Conservation (phyloP, 75 land plant genomes). For the Adiantum capillusveneris region DNA sequence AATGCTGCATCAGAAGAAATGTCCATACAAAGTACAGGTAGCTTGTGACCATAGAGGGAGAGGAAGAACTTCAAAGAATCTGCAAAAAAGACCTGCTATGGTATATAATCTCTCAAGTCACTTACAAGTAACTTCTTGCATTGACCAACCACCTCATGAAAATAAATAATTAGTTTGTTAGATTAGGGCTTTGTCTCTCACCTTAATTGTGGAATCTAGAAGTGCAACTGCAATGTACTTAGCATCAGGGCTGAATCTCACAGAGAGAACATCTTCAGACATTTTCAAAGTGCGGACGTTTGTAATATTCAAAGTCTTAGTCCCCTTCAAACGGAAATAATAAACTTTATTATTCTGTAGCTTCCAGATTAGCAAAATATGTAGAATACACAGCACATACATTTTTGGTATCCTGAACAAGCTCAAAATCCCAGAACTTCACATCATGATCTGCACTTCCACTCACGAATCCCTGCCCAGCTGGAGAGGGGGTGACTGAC, state of each 20-base stretch:
- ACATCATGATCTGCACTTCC: conserved; percentile 90
- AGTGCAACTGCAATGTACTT: conserved; percentile 87
- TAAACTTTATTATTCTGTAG: background rate
- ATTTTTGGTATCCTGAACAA: conserved; percentile 36
- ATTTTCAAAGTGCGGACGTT: conserved; percentile 68
- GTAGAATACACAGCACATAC: conserved; percentile 24
- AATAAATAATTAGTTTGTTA: no score
- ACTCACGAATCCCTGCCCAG: conserved; percentile 83
- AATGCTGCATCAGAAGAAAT: conserved; percentile 95
- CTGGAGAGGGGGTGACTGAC: conserved; percentile 56
- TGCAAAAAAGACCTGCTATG: conserved; percentile 70
- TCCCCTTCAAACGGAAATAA: conserved; percentile 27
- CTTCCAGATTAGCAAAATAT: no score
- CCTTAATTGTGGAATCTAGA: conserved; percentile 82
- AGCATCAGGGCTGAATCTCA: conserved; percentile 72
- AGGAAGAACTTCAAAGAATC: conserved; percentile 80
- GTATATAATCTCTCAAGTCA: background rate
- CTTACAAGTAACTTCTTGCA: no score
- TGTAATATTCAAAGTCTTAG: conserved; percentile 41
- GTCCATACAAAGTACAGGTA: conserved; percentile 91
- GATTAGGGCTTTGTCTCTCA: no score
- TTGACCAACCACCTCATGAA: background rate
- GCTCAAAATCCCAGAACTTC: conserved; percentile 86
- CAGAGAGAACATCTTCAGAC: conserved; percentile 71
- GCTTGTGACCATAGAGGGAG: conserved; percentile 88